phyloP scores from a whole-genome alignment of 352 stramenopile genomes.

The Globisporangium paddicum region DNA sequence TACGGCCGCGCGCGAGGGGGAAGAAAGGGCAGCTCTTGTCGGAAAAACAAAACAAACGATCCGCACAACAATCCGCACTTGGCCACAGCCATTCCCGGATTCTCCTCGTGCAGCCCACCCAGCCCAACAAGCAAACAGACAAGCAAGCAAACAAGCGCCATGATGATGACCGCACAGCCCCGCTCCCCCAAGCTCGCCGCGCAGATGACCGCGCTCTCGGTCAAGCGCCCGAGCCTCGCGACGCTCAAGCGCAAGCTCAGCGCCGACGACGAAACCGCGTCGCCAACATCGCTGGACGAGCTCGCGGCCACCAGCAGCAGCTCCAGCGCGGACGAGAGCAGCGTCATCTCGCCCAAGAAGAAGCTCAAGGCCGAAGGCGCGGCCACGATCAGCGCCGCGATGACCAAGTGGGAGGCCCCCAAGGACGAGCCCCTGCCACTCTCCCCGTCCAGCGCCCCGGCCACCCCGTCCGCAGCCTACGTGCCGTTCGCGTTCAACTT shows the following conservation, averaged over 20 bases:
- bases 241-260: conserved; percentile 50
- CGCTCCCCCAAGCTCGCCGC: conserved; percentile 8
- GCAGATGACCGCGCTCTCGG: conserved; percentile 19
- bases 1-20: background rate
- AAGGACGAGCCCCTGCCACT: background rate
- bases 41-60: background rate
- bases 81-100: background rate
- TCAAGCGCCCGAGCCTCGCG: conserved; percentile 36
- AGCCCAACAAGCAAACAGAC: background rate
- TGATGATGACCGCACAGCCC: conserved; percentile 12
- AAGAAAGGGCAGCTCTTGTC: background rate
- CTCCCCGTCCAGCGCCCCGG: background rate
- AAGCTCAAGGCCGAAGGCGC: conserved; percentile 25
- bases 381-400: conserved; percentile 9
- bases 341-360: conserved; percentile 46
- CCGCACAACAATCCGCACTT: background rate
- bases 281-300: conserved; percentile 40
- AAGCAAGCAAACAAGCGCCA: background rate
- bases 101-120: background rate
- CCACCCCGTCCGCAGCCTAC: conserved; percentile 8
- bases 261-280: conserved; percentile 15
- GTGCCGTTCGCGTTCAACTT: conserved; percentile 25
- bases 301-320: conserved; percentile 8
- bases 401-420: conserved; percentile 23
- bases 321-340: conserved; percentile 13